Evolutionary conservation across 2,329 filamentous ascomycete species (phyloP).

Genomic region (Trichoderma atrobrunneum): DNA sequence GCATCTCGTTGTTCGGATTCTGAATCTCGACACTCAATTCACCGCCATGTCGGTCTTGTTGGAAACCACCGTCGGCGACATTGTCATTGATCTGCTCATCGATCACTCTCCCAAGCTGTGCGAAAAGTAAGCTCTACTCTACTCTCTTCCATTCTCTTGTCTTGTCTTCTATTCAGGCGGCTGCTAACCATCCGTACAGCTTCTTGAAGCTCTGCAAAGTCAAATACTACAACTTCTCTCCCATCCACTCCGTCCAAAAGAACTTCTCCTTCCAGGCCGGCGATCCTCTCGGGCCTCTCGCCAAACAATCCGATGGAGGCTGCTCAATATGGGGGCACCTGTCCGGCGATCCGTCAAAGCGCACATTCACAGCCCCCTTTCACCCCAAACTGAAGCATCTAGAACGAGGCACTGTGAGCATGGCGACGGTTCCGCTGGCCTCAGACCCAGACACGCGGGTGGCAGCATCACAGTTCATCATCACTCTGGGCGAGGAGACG

Average conservation of each 20-base stretch:
- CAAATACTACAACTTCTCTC: constrained; percentile 99
- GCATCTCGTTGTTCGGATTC: background rate
- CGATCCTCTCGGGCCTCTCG: constrained; percentile 85
- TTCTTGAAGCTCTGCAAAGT: constrained; percentile 98
- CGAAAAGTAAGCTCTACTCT: constrained; percentile 73
- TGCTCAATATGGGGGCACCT: constrained; percentile 88
- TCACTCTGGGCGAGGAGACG: constrained; percentile 84
- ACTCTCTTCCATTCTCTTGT: background rate
- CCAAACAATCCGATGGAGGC: constrained; percentile 83
- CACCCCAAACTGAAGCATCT: constrained; percentile 83
- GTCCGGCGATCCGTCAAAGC: constrained; percentile 62
- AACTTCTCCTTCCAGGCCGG: constrained; percentile 96
- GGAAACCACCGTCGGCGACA: constrained; percentile 88
- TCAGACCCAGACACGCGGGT: constrained; percentile 77
- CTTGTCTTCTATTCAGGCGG: background rate
- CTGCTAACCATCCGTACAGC: constrained; percentile 47
- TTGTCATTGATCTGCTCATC: constrained; percentile 88
- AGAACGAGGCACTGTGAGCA: constrained; percentile 90
- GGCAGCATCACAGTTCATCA: constrained; percentile 88
- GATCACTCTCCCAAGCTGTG: constrained; percentile 88
- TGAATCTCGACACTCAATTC: background rate
- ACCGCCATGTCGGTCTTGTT: constrained; percentile 83
- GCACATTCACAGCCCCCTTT: constrained; percentile 80
- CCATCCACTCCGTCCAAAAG: constrained; percentile 87
- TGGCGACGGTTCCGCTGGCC: constrained; percentile 82